Percentiles rank a stretch among this genome's conserved stretches.
These are phyloP conservation scores for Termitomyces heimii DNA, from an alignment of 768 basidiomycete genomes.

Conservation along the genomic window DNA sequence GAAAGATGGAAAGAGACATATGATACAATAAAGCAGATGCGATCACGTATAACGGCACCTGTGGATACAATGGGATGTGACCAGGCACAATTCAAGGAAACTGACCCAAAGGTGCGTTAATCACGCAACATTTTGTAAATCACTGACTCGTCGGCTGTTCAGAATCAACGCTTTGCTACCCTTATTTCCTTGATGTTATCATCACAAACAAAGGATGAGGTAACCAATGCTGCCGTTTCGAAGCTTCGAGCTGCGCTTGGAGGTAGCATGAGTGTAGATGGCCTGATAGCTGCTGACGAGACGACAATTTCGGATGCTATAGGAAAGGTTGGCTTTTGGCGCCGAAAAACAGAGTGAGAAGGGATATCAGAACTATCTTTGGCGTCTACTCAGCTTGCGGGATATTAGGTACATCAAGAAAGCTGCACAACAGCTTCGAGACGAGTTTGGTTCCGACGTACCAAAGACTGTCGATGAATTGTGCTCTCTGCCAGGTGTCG, in stretches of 20 bases:
- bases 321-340: constrained; percentile 90
- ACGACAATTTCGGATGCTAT: constrained; percentile 68
- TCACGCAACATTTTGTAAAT: neutral
- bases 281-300: constrained; percentile 58
- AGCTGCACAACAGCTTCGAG: constrained; percentile 60
- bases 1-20: constrained; percentile 65
- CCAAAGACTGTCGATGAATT: constrained; percentile 87
- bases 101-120: constrained; percentile 53
- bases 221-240: constrained; percentile 72
- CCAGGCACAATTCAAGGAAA: constrained; percentile 56
- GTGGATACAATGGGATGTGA: constrained; percentile 94
- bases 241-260: constrained; percentile 72
- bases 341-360: constrained; percentile 74
- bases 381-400: neutral
- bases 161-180: constrained; percentile 81
- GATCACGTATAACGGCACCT: constrained; percentile 65
- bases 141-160: constrained; percentile 2
- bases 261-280: constrained; percentile 73
- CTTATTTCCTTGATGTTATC: constrained; percentile 93
- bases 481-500: constrained; percentile 84
- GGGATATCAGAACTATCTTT: neutral
- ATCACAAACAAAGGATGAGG: constrained; percentile 92
- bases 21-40: constrained; percentile 70
- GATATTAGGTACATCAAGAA: constrained; percentile 62
- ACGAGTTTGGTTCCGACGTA: constrained; percentile 77